These are phyloP conservation scores for Vitellaria paradoxa DNA, from an alignment of 179 eudicot genomes.

Conservation along the genomic window DNA sequence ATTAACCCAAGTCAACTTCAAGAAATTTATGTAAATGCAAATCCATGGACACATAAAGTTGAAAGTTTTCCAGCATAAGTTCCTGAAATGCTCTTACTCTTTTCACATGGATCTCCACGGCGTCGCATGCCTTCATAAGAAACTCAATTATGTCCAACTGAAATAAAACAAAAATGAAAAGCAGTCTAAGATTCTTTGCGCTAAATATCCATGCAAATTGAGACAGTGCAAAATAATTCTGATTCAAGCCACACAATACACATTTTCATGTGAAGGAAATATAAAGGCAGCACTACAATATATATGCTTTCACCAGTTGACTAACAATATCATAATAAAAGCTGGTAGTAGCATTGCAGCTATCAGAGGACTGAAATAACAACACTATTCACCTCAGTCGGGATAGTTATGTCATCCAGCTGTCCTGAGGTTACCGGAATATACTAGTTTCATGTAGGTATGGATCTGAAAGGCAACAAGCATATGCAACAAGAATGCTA, in stretches of 20 bases:
- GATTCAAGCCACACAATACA: not conserved
- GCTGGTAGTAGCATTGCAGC: not conserved
- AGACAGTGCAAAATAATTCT: not conserved
- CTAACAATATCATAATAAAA: too few species aligned
- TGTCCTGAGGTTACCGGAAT: not conserved
- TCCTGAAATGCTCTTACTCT: slow-evolving; percentile 42
- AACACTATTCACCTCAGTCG: not conserved
- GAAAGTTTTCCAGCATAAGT: not conserved
- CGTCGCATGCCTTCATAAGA: slow-evolving; percentile 72
- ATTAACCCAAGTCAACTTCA: not conserved
- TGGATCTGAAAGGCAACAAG: not conserved
- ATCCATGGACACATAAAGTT: not conserved
- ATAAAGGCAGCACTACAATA: not conserved
- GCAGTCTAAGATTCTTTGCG: not conserved
- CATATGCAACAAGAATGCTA: too few species aligned
- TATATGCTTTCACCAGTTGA: not conserved
- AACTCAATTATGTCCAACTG: slow-evolving; percentile 72
- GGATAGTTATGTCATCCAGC: not conserved
- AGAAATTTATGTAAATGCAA: not conserved
- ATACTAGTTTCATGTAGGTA: too few species aligned
- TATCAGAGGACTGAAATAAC: not conserved
- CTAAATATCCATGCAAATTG: not conserved
- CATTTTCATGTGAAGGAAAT: not conserved
- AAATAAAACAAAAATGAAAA: not conserved
- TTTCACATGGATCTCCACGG: slow-evolving; percentile 42